Evolutionary conservation across 1,284 basidiomycete genomes (phyloP), one percentile per base, ranked within the genome.

Genomic region (Tilletia horrida): DNA sequence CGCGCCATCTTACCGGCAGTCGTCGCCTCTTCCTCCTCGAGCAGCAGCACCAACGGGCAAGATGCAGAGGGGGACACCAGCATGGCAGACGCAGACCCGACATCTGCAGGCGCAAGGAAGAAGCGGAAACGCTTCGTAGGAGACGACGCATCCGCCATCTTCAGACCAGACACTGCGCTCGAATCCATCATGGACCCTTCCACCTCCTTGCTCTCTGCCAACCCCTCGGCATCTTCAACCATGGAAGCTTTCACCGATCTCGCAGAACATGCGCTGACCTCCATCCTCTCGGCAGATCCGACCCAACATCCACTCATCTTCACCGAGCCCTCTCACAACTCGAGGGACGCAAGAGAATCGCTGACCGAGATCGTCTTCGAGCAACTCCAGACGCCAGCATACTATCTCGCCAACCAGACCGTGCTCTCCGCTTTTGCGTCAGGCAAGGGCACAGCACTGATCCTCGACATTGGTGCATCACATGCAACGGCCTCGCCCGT

Each of bases 311-410:
- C 96, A 1, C 83, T 97, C 44, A 87, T 99, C 65, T 87, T 95
- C 25, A 97, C 96, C 0, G 96, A 99, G 82, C 91, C 94, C 1
- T 89, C 94, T 3, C 98, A 95, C 93, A 97, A 97, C 81, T 91
- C 92, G 0, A 85, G 88, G 35, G 88, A 89, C 23, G 92, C 94
- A 77, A 85, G 95, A 62, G 93, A 97, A 83, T 86, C 89, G 63
- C 90, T 97, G 88, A 91, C 92, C 14, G 92, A 98, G 83, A 89
- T 98, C 67, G 92, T 95, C 84, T 98, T 98, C 80, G 96, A 99
- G 83, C 90, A 94, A 70, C 93, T 97, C 76, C 85, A 91, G 64
- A 91, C 90, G 8, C 96, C 96, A 1, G 96, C 95, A 0, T 93
- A 96, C 84, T 99, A 98, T 82, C 91, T 97, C 64, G 93, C 95